A percentile compares a stretch with the other conserved stretches of the same genome.
Evolutionary conservation across 129 eudicot genomes (phyloP).

Genomic region (Chrysanthemum seticuspe): DNA sequence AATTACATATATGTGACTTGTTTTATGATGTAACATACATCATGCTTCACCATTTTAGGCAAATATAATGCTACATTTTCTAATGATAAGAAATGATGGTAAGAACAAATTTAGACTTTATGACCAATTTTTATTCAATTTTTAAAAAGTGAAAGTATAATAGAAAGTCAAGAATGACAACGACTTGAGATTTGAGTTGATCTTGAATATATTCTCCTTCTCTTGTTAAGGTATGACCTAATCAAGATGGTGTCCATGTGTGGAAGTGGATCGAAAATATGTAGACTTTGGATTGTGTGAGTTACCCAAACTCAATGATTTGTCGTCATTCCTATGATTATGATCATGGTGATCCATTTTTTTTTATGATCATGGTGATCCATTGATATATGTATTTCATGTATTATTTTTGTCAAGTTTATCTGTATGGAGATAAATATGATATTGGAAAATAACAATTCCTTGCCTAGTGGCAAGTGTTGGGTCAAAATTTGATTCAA

Average conservation of each 20-base stretch:
- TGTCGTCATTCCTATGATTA: slow-evolving; percentile 15
- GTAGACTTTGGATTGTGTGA: slow-evolving; percentile 19
- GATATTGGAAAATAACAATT: no score
- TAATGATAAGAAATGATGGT: no score
- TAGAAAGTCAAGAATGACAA: slow-evolving; percentile 3
- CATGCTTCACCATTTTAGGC: no score
- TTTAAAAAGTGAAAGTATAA: background rate
- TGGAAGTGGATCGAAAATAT: slow-evolving; percentile 28
- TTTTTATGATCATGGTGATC: background rate
- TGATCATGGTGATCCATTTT: slow-evolving; percentile 2
- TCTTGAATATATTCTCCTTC: slow-evolving; percentile 16
- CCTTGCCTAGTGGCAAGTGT: no score
- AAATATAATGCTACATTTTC: no score
- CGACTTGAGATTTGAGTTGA: slow-evolving; percentile 17
- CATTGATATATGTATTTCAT: slow-evolving; percentile 1
- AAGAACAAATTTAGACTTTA: no score
- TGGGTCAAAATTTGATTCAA: no score
- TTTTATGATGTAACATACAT: no score
- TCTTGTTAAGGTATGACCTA: slow-evolving; percentile 26
- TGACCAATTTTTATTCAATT: no score
- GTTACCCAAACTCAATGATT: slow-evolving; percentile 29
- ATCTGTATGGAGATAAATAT: background rate
- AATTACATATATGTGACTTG: no score
- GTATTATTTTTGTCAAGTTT: background rate
- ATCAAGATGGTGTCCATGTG: slow-evolving; percentile 27